Evolutionary conservation across 2,329 filamentous ascomycete genomes (phyloP).

Genomic region (Dactylella cylindrospora): DNA sequence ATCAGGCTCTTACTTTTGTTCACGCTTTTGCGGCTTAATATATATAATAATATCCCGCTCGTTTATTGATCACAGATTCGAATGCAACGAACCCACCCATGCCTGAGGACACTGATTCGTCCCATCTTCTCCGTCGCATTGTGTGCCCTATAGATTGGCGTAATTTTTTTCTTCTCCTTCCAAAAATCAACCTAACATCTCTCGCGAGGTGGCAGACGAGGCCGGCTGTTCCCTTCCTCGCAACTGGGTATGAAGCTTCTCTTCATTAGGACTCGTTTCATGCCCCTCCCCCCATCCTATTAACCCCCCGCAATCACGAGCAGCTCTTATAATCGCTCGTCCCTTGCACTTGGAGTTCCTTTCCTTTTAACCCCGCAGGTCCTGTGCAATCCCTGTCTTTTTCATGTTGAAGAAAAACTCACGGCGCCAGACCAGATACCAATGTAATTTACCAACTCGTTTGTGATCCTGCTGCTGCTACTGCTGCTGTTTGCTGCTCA

Average conservation of each 20-base stretch:
- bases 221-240: conserved; percentile 21
- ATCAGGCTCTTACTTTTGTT: conserved; percentile 4
- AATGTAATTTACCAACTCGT: conserved; percentile 18
- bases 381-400: conserved; percentile 22
- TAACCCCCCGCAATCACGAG: conserved; percentile 39
- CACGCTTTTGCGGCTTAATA: conserved; percentile 17
- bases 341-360: conserved; percentile 40
- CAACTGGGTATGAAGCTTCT: conserved; percentile 26
- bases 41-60: conserved; percentile 39
- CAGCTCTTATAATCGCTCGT: conserved; percentile 39
- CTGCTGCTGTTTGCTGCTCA: conserved; percentile 16
- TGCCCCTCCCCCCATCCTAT: conserved; percentile 22
- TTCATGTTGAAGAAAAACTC: conserved; percentile 20
- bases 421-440: conserved; percentile 21
- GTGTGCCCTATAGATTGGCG: conserved; percentile 15
- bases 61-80: conserved; percentile 33
- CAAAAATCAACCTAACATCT: conserved; percentile 30
- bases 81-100: conserved; percentile 35
- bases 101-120: conserved; percentile 27
- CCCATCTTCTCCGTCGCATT: conserved; percentile 25
- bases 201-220: conserved; percentile 43
- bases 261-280: conserved; percentile 19
- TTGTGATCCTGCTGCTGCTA: too few relatives aligned
- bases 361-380: conserved; percentile 38
- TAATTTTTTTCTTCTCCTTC: conserved; percentile 8